Conservation (phyloP, 768 basidiomycete species). For the Tricholoma hemisulphureum region DNA sequence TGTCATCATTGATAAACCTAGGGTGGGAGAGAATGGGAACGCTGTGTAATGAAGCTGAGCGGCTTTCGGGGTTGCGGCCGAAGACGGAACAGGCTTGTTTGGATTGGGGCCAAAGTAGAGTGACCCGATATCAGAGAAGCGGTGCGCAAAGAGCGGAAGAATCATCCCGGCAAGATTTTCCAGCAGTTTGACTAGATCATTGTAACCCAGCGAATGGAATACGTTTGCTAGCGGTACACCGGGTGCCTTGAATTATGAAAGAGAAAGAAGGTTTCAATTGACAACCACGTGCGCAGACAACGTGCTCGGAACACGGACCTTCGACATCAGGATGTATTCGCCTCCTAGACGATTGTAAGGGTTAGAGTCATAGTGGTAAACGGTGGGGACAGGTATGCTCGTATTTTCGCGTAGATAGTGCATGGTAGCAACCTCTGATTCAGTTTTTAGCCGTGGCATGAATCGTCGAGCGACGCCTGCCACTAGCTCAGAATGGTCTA, state of each 20-base stretch:
- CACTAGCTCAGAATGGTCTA: slow-evolving; percentile 60
- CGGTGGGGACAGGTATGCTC: slow-evolving; percentile 67
- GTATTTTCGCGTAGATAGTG: slow-evolving; percentile 73
- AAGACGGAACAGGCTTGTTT: slow-evolving; percentile 27
- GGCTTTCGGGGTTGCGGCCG: slow-evolving; percentile 45
- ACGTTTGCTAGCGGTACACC: slow-evolving; percentile 71
- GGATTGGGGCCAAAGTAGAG: slow-evolving; percentile 58
- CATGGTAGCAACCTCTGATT: slow-evolving; percentile 85
- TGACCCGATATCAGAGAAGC: slow-evolving; percentile 75
- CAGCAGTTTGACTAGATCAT: slow-evolving; percentile 60
- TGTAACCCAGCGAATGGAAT: slow-evolving; percentile 68
- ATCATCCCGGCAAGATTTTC: slow-evolving; percentile 67
- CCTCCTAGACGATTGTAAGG: slow-evolving; percentile 83
- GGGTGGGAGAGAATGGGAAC: slow-evolving; percentile 44
- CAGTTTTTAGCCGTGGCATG: slow-evolving; percentile 84
- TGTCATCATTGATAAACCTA: slow-evolving; percentile 32
- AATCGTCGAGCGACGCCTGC: slow-evolving; percentile 81
- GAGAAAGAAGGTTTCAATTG: slow-evolving; percentile 5
- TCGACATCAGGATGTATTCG: slow-evolving; percentile 86
- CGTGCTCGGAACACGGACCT: slow-evolving; percentile 45
- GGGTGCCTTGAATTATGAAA: slow-evolving; percentile 48
- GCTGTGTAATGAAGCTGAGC: slow-evolving; percentile 37
- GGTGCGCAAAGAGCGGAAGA: slow-evolving; percentile 73
- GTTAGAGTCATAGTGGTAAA: slow-evolving; percentile 79
- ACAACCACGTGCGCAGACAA: slow-evolving; percentile 2